Evolutionary conservation across 1,284 basidiomycete species (phyloP).

Genomic region (Sphagnurus paluster): DNA sequence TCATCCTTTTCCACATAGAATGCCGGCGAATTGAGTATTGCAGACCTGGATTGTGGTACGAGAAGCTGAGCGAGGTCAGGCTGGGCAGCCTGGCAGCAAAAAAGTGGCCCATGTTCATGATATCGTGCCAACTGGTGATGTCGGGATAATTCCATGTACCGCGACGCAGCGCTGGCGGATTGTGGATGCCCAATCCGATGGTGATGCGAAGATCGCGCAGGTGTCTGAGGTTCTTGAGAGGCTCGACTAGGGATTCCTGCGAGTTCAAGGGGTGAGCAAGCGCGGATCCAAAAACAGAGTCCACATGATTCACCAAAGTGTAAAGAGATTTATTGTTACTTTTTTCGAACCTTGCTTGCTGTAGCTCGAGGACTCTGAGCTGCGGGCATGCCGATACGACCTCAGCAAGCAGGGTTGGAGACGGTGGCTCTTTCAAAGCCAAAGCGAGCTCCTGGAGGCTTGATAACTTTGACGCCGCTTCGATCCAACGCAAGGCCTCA

Average conservation of each 20-base stretch:
- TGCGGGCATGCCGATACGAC: conserved; percentile 1
- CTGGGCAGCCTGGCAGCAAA: no score
- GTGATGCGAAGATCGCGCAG: conserved; percentile 5
- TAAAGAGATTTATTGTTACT: not conserved
- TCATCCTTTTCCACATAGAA: no score
- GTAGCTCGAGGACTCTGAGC: conserved; percentile 1
- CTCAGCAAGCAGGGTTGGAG: not conserved
- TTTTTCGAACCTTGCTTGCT: conserved; percentile 1
- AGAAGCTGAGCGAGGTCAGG: no score
- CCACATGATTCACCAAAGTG: not conserved
- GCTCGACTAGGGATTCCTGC: not conserved
- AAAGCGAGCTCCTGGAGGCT: conserved; percentile 2
- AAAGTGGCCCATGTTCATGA: no score
- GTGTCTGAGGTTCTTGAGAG: not conserved
- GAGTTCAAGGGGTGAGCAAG: not conserved
- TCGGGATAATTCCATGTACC: no score
- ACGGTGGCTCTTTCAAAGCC: not conserved
- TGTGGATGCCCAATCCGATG: conserved; percentile 1
- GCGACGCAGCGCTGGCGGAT: no score
- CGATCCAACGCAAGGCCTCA: not conserved
- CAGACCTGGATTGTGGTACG: no score
- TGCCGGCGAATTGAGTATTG: no score
- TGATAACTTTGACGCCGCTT: not conserved
- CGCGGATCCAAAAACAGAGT: not conserved
- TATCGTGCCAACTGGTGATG: no score